These are phyloP conservation scores for Chenopodium formosanum DNA, from an alignment of 148 eudicot species.

Conservation along the genomic window DNA sequence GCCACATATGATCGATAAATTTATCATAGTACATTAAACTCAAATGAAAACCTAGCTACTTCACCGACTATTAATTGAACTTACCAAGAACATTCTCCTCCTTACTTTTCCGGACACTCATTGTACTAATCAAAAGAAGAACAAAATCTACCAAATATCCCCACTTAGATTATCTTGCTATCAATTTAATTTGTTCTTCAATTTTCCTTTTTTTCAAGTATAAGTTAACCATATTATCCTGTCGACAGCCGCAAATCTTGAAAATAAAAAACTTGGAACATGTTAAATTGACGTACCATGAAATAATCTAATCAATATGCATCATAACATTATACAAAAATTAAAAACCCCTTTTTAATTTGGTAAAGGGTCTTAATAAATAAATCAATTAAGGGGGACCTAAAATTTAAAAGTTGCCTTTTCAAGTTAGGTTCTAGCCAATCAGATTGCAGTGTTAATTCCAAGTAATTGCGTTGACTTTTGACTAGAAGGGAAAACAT, in stretches of 20 bases:
- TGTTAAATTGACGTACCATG: neutral
- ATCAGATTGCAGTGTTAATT: neutral
- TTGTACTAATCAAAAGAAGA: no score
- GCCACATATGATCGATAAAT: no score
- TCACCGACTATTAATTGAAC: neutral
- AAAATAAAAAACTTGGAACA: neutral
- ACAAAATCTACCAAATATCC: constrained; percentile 8
- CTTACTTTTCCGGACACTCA: constrained; percentile 7
- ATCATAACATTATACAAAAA: no score
- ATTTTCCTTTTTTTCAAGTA: neutral
- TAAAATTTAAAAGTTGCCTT: neutral
- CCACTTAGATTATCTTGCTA: neutral
- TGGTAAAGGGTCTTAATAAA: neutral
- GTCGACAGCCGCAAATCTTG: constrained; percentile 36
- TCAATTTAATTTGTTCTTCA: neutral
- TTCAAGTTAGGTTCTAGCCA: constrained; percentile 4
- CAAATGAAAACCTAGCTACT: neutral
- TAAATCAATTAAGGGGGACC: neutral
- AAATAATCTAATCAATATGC: neutral
- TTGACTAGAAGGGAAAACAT: neutral
- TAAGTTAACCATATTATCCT: neutral
- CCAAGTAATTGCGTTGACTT: constrained; percentile 15
- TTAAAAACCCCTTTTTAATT: neutral
- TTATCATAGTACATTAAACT: neutral
- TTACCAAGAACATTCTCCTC: neutral